These are phyloP conservation scores for Mycena sp. DNA, from an alignment of 1,284 basidiomycete species.

Conservation along the genomic window DNA sequence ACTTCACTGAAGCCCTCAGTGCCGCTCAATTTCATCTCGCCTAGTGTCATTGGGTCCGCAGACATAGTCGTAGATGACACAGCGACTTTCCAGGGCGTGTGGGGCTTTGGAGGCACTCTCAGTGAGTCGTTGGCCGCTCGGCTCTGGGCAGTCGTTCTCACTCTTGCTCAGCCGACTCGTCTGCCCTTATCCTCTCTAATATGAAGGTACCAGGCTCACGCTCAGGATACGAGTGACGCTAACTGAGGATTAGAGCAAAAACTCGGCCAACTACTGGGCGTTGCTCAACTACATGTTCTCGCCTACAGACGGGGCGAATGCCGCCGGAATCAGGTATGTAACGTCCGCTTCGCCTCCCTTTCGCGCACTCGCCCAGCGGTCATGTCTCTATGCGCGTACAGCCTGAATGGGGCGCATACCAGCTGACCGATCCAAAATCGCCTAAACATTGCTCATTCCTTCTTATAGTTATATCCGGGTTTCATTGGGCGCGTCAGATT, in stretches of 20 bases:
- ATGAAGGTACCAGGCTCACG: constrained; percentile 50
- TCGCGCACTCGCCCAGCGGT: no score
- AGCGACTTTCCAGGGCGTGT: constrained; percentile 54
- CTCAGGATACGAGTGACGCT: background rate
- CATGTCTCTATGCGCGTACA: no score
- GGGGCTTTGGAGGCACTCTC: constrained; percentile 60
- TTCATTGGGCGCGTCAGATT: constrained; percentile 64
- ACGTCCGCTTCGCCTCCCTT: background rate
- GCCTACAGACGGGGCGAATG: constrained; percentile 55
- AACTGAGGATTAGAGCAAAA: constrained; percentile 42
- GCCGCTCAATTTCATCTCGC: constrained; percentile 63
- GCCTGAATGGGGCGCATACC: no score
- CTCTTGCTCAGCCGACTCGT: constrained; percentile 55
- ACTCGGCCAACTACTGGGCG: constrained; percentile 55
- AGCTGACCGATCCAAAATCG: no score
- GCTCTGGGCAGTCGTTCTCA: background rate
- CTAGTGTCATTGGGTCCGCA: constrained; percentile 54
- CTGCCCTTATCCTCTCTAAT: constrained; percentile 57
- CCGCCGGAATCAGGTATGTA: constrained; percentile 57
- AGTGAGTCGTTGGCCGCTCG: constrained; percentile 46
- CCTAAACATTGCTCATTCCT: background rate
- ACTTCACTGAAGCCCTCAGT: constrained; percentile 53
- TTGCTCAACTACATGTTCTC: constrained; percentile 56
- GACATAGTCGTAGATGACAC: constrained; percentile 58
- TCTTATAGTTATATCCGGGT: constrained; percentile 48